Conservation (phyloP, 805 yeast genomes). For the Saturnispora halmiae region DNA sequence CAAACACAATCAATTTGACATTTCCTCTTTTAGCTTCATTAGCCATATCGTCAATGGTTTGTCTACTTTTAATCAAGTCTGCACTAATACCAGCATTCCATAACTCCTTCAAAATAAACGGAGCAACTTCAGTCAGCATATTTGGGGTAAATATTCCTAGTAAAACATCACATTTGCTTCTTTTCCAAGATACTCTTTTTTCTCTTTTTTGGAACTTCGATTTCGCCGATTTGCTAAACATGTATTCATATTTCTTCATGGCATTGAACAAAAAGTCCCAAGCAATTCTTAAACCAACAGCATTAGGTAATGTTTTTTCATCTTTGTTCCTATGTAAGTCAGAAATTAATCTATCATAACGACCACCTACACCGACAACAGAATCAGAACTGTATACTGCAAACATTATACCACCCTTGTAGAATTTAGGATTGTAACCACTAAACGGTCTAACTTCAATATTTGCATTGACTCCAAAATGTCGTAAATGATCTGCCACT, state of each 20-base stretch:
- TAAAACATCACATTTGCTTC: conserved; percentile 71
- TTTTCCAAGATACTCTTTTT: conserved; percentile 32
- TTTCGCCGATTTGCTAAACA: conserved; percentile 23
- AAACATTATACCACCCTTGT: conserved; percentile 78
- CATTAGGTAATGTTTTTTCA: conserved; percentile 35
- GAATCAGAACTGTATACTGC: conserved; percentile 65
- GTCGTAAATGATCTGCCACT: conserved; percentile 44
- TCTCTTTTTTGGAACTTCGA: conserved; percentile 30
- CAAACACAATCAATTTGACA: conserved; percentile 65
- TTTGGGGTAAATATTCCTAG: conserved; percentile 59
- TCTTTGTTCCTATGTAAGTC: conserved; percentile 47
- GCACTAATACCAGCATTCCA: conserved; percentile 80
- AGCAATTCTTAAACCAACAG: conserved; percentile 83
- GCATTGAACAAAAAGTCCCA: conserved; percentile 54
- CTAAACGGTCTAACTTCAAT: conserved; percentile 72
- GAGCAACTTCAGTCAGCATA: conserved; percentile 49
- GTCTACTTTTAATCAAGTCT: conserved; percentile 45
- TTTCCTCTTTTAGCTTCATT: conserved; percentile 60
- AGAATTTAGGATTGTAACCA: conserved; percentile 74
- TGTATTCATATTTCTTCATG: conserved; percentile 39
- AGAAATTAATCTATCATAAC: conserved; percentile 71
- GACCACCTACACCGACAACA: conserved; percentile 84
- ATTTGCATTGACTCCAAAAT: conserved; percentile 42
- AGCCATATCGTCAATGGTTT: conserved; percentile 53
- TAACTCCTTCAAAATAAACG: conserved; percentile 49